Percentiles rank a stretch among this genome's conserved stretches.
Conservation (phyloP, 805 yeast species). For the Torulaspora delbrueckii region DNA sequence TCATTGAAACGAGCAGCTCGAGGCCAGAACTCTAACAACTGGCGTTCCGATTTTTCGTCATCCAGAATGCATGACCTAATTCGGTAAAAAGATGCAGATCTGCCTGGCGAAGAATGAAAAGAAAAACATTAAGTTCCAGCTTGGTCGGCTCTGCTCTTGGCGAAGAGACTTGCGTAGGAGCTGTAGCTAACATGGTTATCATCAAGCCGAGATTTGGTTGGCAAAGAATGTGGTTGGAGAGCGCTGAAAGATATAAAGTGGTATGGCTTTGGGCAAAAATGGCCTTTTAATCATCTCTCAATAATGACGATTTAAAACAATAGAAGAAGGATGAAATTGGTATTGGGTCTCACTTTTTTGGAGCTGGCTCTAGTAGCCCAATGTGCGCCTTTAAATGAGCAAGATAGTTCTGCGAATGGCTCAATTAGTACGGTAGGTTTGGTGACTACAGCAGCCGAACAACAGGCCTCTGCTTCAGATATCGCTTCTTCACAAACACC, state of each 20-base stretch:
- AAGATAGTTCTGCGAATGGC: background rate
- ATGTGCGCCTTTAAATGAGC: background rate
- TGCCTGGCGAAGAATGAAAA: background rate
- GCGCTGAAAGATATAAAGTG: background rate
- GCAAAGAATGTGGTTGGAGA: background rate
- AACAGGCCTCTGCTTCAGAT: background rate
- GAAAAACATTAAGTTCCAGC: background rate
- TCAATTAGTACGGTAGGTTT: background rate
- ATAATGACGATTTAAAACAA: background rate
- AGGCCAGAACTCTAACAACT: background rate
- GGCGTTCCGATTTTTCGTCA: constrained; percentile 1
- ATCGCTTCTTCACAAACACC: background rate
- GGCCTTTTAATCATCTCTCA: no score
- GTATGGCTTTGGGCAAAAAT: background rate
- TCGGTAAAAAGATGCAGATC: constrained; percentile 6
- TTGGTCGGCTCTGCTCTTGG: background rate
- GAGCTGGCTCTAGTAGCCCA: background rate
- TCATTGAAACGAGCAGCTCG: background rate
- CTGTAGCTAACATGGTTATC: background rate
- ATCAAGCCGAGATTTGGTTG: background rate
- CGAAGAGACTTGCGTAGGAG: constrained; percentile 1
- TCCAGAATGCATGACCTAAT: constrained; percentile 4
- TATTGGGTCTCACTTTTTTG: background rate
- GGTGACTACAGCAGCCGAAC: background rate
- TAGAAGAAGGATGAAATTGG: background rate